Evolutionary conservation across 352 stramenopile genomes (phyloP), one percentile per base, ranked within the genome.

Genomic region (Blastocystis sp.): DNA sequence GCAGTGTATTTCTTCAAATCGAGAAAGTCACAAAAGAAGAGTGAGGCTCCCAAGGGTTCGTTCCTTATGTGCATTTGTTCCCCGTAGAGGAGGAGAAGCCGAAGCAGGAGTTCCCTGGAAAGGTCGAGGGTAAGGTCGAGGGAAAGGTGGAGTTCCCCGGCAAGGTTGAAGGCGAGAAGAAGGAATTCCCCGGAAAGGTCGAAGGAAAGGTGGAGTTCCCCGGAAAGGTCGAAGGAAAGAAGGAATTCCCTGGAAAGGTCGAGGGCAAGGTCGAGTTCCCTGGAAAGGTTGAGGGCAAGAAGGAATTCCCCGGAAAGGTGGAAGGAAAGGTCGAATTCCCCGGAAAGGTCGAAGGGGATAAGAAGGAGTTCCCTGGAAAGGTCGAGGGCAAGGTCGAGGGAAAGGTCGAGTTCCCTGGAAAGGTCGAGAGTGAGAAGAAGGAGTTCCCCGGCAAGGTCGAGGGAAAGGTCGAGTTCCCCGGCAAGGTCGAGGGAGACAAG

Each of bases 1-100:
- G 74, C 74, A n/a, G 43, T 84, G n/a, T 84, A 48, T 28, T 42
- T 68, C 1, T 84, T 59, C 42, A 76, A 57, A 57, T 57, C 48
- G 48, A 17, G 48, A 14, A 57, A 57, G 48, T 57, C 48, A 57
- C 6, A 57, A 17, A 57, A 57, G 48, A 57, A 57, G 48, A 57
- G 14, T 21, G 38, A 65, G 21, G 9, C 59, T 7, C 9, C 9
- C 7, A 65, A 65, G 21, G 48, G 48, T 57, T 7, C 6, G 48
- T 7, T 57, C 6, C 48, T 17, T 57, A 17, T 57, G 48, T 34
- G 48, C 6, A 57, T 57, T 57, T 14, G 6, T 57, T 7, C 6
- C 6, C 14, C 6, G 48, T 57, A 57, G 48, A 57, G 14, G 48
- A 57, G 0, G 14, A 57, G 48, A 57, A 57, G 48, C 6, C 48